Evolutionary conservation across 441 rosid species (phyloP), one percentile per base, ranked within the genome.

Genomic region (Iberis amara): DNA sequence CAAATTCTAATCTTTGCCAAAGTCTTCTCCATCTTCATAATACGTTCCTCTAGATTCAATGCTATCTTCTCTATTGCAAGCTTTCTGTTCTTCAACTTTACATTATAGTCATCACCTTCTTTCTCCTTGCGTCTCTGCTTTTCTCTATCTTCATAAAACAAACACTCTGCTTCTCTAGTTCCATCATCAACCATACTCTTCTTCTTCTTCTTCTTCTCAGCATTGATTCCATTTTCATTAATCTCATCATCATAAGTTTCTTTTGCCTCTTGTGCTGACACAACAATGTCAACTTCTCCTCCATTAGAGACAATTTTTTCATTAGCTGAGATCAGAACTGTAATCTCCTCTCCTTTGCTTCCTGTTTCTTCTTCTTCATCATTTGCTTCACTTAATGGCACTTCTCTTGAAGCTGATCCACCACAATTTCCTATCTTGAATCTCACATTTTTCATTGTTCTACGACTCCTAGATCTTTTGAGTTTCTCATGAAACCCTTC

Each of bases 341-440:
- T 2, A 39, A 0, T n/a, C 27, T 50, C 40, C 51, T 38, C 9
- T 41, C 41, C 31, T 51, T 18, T 6, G 36, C 21, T 47, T 62
- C 42, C 30, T 10, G 37, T 8, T 38, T 60, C 39, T 8, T 12
- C 31, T 28, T 28, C 57, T 13, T 11, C 32, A 6, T 21, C 37
- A 13, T 10, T 4, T 24, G 2, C 57, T 8, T 11, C 26, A 10
- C n/a, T 2, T 21, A 24, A 21, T 60, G 30, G 27, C 15, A 32
- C 13, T 41, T 13, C 37, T n/a, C 18, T 42, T 41, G 65, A 60
- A 60, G 23, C 23, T 33, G 50, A 50, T 40, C 28, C 64, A 12
- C 49, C 49, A n/a, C 21, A 18, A 7, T 27, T 4, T 9, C 30
- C 23, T 28, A 8, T 39, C 40, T 56, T 13, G 11, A 10, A 4